Percentiles rank a stretch among this genome's conserved stretches.
phyloP scores from a whole-genome alignment of 805 yeast species.

The Spathaspora passalidarum region DNA sequence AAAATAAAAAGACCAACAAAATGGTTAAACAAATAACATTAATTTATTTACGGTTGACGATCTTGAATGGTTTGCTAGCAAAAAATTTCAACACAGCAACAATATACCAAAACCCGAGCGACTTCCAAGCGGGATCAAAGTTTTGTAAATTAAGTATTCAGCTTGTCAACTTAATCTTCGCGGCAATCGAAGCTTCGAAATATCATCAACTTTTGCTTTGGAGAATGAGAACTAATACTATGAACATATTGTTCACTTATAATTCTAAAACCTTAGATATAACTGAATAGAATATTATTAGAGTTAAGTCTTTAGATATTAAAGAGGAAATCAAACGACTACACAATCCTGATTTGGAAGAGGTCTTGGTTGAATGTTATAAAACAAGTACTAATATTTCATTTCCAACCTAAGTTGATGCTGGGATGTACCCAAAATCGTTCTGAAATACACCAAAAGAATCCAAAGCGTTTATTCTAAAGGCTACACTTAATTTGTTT shows the following conservation, averaged over 20 bases:
- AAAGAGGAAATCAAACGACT: neutral
- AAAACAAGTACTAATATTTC: conserved; percentile 1
- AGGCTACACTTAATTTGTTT: neutral
- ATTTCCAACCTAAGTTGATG: conserved; percentile 5
- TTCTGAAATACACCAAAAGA: neutral
- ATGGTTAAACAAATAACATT: neutral
- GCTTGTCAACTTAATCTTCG: conserved; percentile 1
- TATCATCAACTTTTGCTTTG: conserved; percentile 3
- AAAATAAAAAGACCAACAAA: neutral
- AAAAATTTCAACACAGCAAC: conserved; percentile 3
- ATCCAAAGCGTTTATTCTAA: neutral
- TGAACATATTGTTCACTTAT: neutral
- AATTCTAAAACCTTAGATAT: neutral
- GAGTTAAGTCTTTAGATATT: neutral
- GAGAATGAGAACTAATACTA: conserved; percentile 2
- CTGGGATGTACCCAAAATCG: conserved; percentile 3
- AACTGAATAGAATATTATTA: neutral
- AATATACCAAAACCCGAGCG: neutral
- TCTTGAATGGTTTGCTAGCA: conserved; percentile 2
- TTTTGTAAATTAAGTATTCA: conserved; percentile 1
- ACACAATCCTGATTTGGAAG: neutral
- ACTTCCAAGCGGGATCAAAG: neutral
- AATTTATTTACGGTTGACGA: neutral
- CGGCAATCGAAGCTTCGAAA: neutral
- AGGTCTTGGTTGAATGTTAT: conserved; percentile 1